Conservation (phyloP, 768 basidiomycete genomes). For the Serendipita sp. region DNA sequence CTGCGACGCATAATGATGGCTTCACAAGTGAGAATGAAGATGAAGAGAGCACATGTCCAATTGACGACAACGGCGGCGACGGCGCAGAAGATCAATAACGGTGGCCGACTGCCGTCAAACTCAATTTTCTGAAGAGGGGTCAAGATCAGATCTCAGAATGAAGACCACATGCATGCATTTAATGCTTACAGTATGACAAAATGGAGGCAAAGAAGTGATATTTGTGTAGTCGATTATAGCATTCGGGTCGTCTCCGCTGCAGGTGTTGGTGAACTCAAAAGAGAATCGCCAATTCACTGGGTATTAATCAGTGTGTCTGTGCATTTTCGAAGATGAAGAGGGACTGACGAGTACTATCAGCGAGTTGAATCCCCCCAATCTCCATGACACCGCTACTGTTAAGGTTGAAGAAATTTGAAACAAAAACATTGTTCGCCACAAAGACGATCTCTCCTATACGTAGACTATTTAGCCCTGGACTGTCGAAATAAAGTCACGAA, state of each 20-base stretch:
- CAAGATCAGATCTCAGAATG: neutral
- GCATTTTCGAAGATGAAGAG: neutral
- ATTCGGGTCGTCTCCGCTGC: neutral
- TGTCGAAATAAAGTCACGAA: neutral
- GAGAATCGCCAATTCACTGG: neutral
- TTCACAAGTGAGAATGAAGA: constrained; percentile 1
- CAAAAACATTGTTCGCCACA: neutral
- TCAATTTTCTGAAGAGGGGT: neutral
- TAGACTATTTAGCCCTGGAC: neutral
- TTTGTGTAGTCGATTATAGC: neutral
- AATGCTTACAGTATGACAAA: neutral
- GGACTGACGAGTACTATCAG: neutral
- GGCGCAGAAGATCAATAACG: neutral
- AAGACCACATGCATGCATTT: neutral
- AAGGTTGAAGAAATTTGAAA: neutral
- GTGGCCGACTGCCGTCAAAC: neutral
- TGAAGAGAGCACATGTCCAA: neutral
- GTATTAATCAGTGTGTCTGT: neutral
- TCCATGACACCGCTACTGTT: neutral
- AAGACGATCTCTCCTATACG: neutral
- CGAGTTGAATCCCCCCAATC: neutral
- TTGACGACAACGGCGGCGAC: neutral
- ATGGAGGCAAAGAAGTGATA: neutral
- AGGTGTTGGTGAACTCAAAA: neutral
- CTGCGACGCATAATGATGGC: neutral